Base-by-base conservation (phyloP, 225 moss, liverwort and hornwort genomes). In the Marchantia polymorpha region DNA sequence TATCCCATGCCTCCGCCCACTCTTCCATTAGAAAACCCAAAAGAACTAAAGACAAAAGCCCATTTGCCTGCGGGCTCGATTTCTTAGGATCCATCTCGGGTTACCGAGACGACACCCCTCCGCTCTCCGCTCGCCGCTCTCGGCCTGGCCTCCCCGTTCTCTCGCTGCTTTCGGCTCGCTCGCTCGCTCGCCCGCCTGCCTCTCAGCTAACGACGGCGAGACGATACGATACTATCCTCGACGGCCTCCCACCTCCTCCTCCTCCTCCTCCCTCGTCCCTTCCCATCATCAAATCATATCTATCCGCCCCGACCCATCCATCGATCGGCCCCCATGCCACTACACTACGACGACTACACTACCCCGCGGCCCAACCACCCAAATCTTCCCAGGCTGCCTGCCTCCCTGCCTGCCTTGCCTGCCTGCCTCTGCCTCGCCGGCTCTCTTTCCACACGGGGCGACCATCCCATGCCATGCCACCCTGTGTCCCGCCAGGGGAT, bases 41-140 rank as follows among this genome's bases (percentile, higher is more conserved):
- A 69, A 79, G 68, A 79, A 79, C 68, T 69, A 79, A 52, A 69
- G 78, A 79, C 78, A 79, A 79, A 69, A 70, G 13, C 78, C 54
- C 58, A 59, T 14, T 20, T 59, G 48, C 52, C 54, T 73, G 52
- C 27, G 27, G 23, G 23, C 73, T 55, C 54, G 52, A 52, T 55
- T 52, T 55, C 73, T 73, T 29, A 55, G 52, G 73, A 52, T 73
- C 73, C 73, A 73, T 73, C 73, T 73, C 52, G 52, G 73, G 73
- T 73, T 73, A 73, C 73, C 52, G 54, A 73, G 73, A 73, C 73
- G 13, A 29, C 31, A 29, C 29, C 25, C 29, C 25, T 11, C 65
- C 65, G 27, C 19, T 31, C 67, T 69, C 69, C 17, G 4, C 20
- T 20, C 56, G 13, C n/a, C n/a, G n/a, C 58, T 12, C 58, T 14